A percentile compares a stretch with the other conserved stretches of the same genome.
Conservation (phyloP, 2,329 filamentous ascomycete species). For the Blastomyces silverae region DNA sequence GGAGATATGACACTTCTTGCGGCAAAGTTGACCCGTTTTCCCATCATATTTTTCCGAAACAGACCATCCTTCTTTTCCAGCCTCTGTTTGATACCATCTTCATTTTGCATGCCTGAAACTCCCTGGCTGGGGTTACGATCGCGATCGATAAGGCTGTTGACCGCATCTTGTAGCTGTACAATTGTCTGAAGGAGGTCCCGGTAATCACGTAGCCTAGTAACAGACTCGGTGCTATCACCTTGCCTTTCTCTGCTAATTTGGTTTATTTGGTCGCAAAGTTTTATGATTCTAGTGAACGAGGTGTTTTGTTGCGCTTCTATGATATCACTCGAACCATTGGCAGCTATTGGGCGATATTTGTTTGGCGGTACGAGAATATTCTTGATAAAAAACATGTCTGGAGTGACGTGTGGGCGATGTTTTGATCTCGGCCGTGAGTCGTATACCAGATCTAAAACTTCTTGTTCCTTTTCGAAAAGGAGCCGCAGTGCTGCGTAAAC, state of each 20-base stretch:
- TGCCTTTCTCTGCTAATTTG: slow-evolving; percentile 66
- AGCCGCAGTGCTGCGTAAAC: slow-evolving; percentile 70
- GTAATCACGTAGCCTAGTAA: slow-evolving; percentile 55
- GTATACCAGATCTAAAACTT: slow-evolving; percentile 79
- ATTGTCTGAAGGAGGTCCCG: slow-evolving; percentile 74
- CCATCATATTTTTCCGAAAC: slow-evolving; percentile 99
- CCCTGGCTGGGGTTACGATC: slow-evolving; percentile 79
- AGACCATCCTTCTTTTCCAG: slow-evolving; percentile 98
- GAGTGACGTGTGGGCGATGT: slow-evolving; percentile 52
- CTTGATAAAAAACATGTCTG: slow-evolving; percentile 92
- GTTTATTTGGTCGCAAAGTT: slow-evolving; percentile 64
- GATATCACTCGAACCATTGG: slow-evolving; percentile 71
- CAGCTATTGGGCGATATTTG: slow-evolving; percentile 78
- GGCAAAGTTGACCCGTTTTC: slow-evolving; percentile 97
- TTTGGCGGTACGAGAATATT: slow-evolving; percentile 86
- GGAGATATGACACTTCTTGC: slow-evolving; percentile 96
- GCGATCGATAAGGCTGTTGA: slow-evolving; percentile 89
- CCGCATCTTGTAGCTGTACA: slow-evolving; percentile 74
- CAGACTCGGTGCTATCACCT: slow-evolving; percentile 39
- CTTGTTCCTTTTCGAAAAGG: slow-evolving; percentile 80
- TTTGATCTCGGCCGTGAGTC: slow-evolving; percentile 62
- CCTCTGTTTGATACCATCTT: slow-evolving; percentile 95
- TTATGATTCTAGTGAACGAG: slow-evolving; percentile 78
- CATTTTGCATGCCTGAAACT: slow-evolving; percentile 66
- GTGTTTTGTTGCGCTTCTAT: slow-evolving; percentile 83